phyloP scores from a whole-genome alignment of 1,284 basidiomycete genomes.

The Leccinum angustisporum region DNA sequence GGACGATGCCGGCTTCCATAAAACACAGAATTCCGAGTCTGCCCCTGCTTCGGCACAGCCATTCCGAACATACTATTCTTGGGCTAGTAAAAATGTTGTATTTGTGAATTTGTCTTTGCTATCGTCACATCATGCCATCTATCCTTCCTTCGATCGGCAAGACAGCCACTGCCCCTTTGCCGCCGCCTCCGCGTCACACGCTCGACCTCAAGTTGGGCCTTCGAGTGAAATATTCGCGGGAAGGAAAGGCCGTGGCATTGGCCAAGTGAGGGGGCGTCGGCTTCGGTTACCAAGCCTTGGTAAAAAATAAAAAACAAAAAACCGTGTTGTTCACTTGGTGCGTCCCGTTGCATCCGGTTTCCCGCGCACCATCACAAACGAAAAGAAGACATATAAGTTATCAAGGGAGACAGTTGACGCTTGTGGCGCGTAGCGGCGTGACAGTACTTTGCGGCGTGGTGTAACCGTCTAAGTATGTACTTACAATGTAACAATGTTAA shows the following conservation, averaged over 20 bases:
- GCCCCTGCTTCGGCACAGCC: constrained; percentile 11
- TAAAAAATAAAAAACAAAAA: not conserved
- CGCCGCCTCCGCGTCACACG: not conserved
- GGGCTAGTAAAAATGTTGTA: not conserved
- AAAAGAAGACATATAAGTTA: not conserved
- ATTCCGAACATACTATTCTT: constrained; percentile 7
- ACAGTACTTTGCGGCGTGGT: not conserved
- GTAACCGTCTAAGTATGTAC: not conserved
- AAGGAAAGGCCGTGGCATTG: constrained; percentile 3
- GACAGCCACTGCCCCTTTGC: not conserved
- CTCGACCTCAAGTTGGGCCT: not conserved
- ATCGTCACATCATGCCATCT: constrained; percentile 12
- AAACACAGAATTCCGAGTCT: constrained; percentile 3
- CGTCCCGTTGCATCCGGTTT: not conserved
- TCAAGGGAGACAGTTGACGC: not conserved
- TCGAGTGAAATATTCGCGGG: constrained; percentile 22
- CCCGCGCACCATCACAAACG: not conserved
- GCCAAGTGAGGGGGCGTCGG: not conserved
- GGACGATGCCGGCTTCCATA: not conserved
- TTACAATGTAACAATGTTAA: no score
- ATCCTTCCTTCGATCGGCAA: constrained; percentile 12
- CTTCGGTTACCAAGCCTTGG: not conserved
- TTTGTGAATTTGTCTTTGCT: constrained; percentile 11
- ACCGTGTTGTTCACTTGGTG: constrained; percentile 7
- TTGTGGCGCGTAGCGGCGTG: not conserved